Conservation (phyloP, 1,139 yeast species). For the Yamadazyma taylorii region DNA sequence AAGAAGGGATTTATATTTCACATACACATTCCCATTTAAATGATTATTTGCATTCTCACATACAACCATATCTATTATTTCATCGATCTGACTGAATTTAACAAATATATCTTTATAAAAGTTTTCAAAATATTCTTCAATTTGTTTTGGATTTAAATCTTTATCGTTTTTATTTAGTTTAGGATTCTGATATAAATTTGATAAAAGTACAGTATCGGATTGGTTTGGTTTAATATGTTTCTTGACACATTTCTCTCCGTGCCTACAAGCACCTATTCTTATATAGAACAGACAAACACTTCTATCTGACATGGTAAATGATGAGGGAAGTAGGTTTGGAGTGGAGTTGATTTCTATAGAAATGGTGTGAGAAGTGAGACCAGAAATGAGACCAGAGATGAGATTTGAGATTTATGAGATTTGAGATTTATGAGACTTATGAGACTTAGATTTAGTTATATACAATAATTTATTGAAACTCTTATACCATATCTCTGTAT, state of each 20-base stretch:
- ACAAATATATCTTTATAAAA: conserved; percentile 74
- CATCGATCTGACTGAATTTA: conserved; percentile 67
- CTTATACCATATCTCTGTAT: no score
- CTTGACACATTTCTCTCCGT: conserved; percentile 86
- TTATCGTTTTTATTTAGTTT: conserved; percentile 36
- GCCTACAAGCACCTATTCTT: conserved; percentile 91
- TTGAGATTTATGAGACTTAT: no score
- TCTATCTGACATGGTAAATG: conserved; percentile 15
- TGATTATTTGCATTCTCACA: conserved; percentile 84
- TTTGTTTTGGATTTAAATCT: conserved; percentile 37
- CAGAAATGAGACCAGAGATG: no score
- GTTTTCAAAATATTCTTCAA: conserved; percentile 56
- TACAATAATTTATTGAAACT: no score
- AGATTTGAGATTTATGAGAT: no score
- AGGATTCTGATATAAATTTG: conserved; percentile 74
- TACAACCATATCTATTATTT: conserved; percentile 64
- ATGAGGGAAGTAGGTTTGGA: no score
- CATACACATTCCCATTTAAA: conserved; percentile 81
- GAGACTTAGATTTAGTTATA: no score
- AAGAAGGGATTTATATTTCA: conserved; percentile 52
- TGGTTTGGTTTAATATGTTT: conserved; percentile 69
- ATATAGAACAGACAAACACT: conserved; percentile 57
- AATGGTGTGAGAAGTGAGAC: no score
- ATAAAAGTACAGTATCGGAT: conserved; percentile 66
- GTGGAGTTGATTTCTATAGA: no score